phyloP scores from a whole-genome alignment of 805 yeast genomes.

The Candida easanensis region DNA sequence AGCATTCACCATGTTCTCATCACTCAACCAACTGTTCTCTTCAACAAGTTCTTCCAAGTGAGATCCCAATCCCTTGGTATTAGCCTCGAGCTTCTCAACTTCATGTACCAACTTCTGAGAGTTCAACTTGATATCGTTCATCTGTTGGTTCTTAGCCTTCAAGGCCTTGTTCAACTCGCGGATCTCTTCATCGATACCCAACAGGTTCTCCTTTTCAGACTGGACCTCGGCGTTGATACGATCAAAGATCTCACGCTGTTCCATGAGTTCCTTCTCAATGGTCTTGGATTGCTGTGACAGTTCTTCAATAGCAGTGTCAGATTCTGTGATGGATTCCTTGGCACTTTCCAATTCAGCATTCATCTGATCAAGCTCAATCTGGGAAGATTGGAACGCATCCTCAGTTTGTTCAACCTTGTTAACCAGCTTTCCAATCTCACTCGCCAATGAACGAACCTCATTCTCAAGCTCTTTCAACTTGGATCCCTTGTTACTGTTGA shows the following conservation, averaged over 20 bases:
- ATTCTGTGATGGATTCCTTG: slow-evolving; percentile 39
- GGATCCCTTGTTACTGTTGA: slow-evolving; percentile 71
- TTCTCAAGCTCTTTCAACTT: slow-evolving; percentile 64
- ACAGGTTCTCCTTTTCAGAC: slow-evolving; percentile 47
- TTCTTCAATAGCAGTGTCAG: slow-evolving; percentile 34
- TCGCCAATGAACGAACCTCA: slow-evolving; percentile 45
- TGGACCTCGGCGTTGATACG: slow-evolving; percentile 25
- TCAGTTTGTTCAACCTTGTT: slow-evolving; percentile 42
- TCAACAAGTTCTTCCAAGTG: slow-evolving; percentile 45
- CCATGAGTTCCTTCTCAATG: slow-evolving; percentile 28
- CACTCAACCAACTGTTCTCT: slow-evolving; percentile 72
- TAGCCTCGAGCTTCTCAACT: slow-evolving; percentile 44
- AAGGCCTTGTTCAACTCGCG: slow-evolving; percentile 51
- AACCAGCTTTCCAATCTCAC: slow-evolving; percentile 36
- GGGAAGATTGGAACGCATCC: slow-evolving; percentile 57
- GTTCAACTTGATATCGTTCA: slow-evolving; percentile 47
- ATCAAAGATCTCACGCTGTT: slow-evolving; percentile 28
- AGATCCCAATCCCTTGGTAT: slow-evolving; percentile 34
- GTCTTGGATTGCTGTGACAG: slow-evolving; percentile 28
- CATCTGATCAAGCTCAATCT: slow-evolving; percentile 69
- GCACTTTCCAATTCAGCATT: slow-evolving; percentile 50
- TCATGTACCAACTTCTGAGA: slow-evolving; percentile 55
- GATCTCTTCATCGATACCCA: slow-evolving; percentile 77
- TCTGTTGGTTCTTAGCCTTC: slow-evolving; percentile 37
- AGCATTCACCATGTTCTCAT: slow-evolving; percentile 52